phyloP scores from a whole-genome alignment of 2,329 filamentous ascomycete genomes.

The Cladosporium sp. region DNA sequence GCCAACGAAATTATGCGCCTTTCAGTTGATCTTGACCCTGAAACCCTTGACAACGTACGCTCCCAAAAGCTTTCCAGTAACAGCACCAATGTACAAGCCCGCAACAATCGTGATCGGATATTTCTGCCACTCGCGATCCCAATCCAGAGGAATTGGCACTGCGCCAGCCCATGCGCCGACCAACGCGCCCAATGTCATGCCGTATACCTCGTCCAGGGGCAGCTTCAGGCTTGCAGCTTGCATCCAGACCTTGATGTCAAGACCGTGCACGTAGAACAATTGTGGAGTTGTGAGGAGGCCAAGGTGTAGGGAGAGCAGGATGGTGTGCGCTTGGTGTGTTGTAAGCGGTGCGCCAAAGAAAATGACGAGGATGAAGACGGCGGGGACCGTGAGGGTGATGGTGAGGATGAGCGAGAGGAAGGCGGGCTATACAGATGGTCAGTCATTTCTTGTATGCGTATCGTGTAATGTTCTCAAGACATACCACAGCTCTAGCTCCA shows the following conservation, averaged over 20 bases:
- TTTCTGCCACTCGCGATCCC: slow-evolving; percentile 98
- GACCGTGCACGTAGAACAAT: slow-evolving; percentile 81
- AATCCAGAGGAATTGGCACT: slow-evolving; percentile 92
- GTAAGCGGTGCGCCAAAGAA: slow-evolving; percentile 91
- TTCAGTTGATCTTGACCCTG: slow-evolving; percentile 47
- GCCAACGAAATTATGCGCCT: not conserved
- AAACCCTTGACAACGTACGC: slow-evolving; percentile 53
- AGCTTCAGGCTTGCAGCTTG: slow-evolving; percentile 67
- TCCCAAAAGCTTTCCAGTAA: slow-evolving; percentile 65
- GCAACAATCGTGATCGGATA: slow-evolving; percentile 92
- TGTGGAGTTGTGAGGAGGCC: slow-evolving; percentile 76
- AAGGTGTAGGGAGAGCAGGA: slow-evolving; percentile 79
- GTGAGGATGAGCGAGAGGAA: slow-evolving; percentile 68
- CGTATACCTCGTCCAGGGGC: slow-evolving; percentile 83
- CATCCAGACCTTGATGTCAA: slow-evolving; percentile 70
- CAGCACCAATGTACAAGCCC: slow-evolving; percentile 78
- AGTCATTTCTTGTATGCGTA: not conserved
- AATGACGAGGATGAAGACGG: slow-evolving; percentile 66
- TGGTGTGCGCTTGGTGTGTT: slow-evolving; percentile 75
- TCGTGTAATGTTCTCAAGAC: slow-evolving; percentile 26
- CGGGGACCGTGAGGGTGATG: slow-evolving; percentile 57
- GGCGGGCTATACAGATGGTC: slow-evolving; percentile 56
- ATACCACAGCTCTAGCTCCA: slow-evolving; percentile 47
- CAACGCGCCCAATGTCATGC: slow-evolving; percentile 73
- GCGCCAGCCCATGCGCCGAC: slow-evolving; percentile 91